Conservation (phyloP, 768 basidiomycete genomes). For the Gyrodon lividus region DNA sequence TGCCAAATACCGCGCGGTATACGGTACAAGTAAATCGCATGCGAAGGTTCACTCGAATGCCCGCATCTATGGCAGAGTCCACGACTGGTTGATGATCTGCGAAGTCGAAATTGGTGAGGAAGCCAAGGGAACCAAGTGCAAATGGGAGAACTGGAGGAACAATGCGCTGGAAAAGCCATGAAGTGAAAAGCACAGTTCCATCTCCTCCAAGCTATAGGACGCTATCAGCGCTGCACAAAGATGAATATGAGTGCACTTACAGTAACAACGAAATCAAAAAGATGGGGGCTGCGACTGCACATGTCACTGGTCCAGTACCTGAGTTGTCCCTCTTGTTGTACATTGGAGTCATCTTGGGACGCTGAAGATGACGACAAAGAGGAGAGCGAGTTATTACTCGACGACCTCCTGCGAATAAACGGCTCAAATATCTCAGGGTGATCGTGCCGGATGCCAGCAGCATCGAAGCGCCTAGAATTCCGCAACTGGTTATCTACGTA, state of each 20-base stretch:
- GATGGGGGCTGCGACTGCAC: slow-evolving; percentile 86
- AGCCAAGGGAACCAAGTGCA: slow-evolving; percentile 94
- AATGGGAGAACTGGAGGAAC: slow-evolving; percentile 99
- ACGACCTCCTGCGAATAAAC: slow-evolving; percentile 69
- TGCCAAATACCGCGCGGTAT: slow-evolving; percentile 84
- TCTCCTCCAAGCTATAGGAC: slow-evolving; percentile 85
- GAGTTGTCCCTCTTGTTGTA: slow-evolving; percentile 79
- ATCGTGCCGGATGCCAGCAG: slow-evolving; percentile 79
- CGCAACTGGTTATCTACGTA: slow-evolving; percentile 95
- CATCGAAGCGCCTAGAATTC: slow-evolving; percentile 90
- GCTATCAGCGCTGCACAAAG: slow-evolving; percentile 11
- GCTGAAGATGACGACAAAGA: slow-evolving; percentile 50
- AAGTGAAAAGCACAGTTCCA: slow-evolving; percentile 97
- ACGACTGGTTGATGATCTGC: slow-evolving; percentile 80
- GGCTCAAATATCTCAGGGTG: slow-evolving; percentile 88
- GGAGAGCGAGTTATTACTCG: slow-evolving; percentile 61
- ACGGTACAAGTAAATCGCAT: slow-evolving; percentile 99
- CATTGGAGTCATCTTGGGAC: slow-evolving; percentile 39
- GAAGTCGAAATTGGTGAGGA: slow-evolving; percentile 97
- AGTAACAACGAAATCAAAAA: slow-evolving; percentile 97
- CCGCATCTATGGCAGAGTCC: slow-evolving; percentile 84
- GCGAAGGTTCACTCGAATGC: slow-evolving; percentile 94
- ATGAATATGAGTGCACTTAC: slow-evolving; percentile 45
- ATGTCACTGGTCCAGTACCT: slow-evolving; percentile 97
- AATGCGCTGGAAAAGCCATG: slow-evolving; percentile 97